Conservation (phyloP, 2,329 filamentous ascomycete genomes). For the Elsinoe fawcettii region DNA sequence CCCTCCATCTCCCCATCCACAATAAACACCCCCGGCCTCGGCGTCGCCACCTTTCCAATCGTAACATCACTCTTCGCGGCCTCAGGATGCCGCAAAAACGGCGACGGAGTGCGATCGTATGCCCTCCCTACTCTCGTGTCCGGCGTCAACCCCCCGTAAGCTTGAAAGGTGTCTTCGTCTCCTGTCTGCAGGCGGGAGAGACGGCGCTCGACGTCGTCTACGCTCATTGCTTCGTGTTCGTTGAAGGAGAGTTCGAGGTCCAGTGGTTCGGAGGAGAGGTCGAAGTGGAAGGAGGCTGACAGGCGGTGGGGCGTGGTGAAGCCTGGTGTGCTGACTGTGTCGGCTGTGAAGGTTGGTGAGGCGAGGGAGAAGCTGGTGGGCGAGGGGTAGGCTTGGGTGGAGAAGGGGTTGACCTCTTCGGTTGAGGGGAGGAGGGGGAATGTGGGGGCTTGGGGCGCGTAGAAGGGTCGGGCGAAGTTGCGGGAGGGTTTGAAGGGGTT, state of each 20-base stretch:
- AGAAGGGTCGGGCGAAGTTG: slow-evolving; percentile 18
- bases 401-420: slow-evolving; percentile 11
- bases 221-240: not conserved
- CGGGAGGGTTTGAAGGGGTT: slow-evolving; percentile 10
- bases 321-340: slow-evolving; percentile 26
- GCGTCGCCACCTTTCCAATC: slow-evolving; percentile 5
- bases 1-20: slow-evolving; percentile 4
- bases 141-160: not conserved
- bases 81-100: slow-evolving; percentile 1
- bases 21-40: slow-evolving; percentile 5
- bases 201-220: slow-evolving; percentile 12
- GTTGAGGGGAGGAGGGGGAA: slow-evolving; percentile 15
- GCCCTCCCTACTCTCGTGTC: slow-evolving; percentile 1
- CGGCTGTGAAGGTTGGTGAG: slow-evolving; percentile 29
- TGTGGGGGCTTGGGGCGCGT: slow-evolving; percentile 7
- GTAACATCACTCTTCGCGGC: slow-evolving; percentile 8
- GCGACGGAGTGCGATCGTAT: slow-evolving; percentile 14
- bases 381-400: not conserved
- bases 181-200: slow-evolving; percentile 6
- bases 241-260: slow-evolving; percentile 1
- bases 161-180: slow-evolving; percentile 2
- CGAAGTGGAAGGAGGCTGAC: slow-evolving; percentile 1
- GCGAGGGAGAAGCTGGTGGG: slow-evolving; percentile 20
- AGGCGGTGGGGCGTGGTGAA: slow-evolving; percentile 25
- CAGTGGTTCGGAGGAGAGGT: not conserved